Conservation (phyloP, 2,329 filamentous ascomycete genomes). For the Myriosclerotinia curreyana region DNA sequence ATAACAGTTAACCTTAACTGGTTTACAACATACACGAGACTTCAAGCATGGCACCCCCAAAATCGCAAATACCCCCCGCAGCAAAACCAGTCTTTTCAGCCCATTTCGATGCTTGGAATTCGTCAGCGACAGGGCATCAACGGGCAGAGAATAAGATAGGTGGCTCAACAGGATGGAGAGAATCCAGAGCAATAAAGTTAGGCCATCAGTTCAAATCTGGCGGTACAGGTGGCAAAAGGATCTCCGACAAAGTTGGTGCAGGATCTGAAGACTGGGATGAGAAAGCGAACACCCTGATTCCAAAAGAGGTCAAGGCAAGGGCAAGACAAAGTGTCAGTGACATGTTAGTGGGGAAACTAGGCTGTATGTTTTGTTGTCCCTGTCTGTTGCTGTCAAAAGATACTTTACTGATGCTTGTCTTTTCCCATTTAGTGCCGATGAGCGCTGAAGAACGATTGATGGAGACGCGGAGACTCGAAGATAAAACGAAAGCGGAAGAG, state of each 20-base stretch:
- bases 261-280: slow-evolving; percentile 57
- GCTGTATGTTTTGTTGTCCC: slow-evolving; percentile 22
- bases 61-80: slow-evolving; percentile 29
- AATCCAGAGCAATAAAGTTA: slow-evolving; percentile 66
- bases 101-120: slow-evolving; percentile 68
- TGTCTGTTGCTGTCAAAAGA: slow-evolving; percentile 18
- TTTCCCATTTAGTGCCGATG: slow-evolving; percentile 38
- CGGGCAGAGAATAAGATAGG: slow-evolving; percentile 64
- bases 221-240: slow-evolving; percentile 54
- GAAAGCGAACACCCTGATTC: slow-evolving; percentile 45
- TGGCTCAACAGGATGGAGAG: slow-evolving; percentile 66
- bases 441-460: slow-evolving; percentile 29
- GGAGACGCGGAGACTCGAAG: slow-evolving; percentile 46
- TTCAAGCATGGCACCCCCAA: slow-evolving; percentile 30
- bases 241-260: slow-evolving; percentile 63
- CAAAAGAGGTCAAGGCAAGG: slow-evolving; percentile 41
- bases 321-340: slow-evolving; percentile 48
- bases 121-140: slow-evolving; percentile 74
- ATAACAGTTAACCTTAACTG: slow-evolving; percentile 7
- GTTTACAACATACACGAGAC: slow-evolving; percentile 1
- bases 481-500: slow-evolving; percentile 48
- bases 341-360: slow-evolving; percentile 44
- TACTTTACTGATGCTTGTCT: slow-evolving; percentile 19
- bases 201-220: slow-evolving; percentile 63
- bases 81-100: slow-evolving; percentile 43